phyloP scores from a whole-genome alignment of 257 asterid species.

The Avicennia marina region DNA sequence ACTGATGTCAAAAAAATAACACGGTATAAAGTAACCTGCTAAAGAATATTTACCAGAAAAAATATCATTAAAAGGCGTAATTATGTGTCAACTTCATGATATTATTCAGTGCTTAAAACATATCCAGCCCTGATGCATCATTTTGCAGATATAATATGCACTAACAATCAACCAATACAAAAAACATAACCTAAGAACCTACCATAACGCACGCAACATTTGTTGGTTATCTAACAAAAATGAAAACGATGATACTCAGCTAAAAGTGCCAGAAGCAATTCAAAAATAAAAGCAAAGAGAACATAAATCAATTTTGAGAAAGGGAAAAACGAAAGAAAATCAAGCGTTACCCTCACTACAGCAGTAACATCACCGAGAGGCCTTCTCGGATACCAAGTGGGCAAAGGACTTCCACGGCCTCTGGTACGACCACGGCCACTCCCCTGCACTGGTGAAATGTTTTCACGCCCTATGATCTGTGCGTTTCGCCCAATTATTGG shows the following conservation, averaged over 20 bases:
- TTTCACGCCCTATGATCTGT: conserved; percentile 32
- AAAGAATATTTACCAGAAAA: not conserved
- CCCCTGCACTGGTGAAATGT: conserved; percentile 30
- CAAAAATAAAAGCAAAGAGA: not conserved
- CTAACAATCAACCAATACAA: not conserved
- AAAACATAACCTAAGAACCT: not conserved
- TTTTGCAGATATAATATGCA: not conserved
- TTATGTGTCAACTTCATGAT: too few relatives aligned
- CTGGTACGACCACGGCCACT: conserved; percentile 33
- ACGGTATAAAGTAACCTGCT: too few relatives aligned
- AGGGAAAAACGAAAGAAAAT: not conserved
- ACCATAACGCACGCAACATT: not conserved
- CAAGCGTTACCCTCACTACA: conserved; percentile 25
- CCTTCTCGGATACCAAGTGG: conserved; percentile 37
- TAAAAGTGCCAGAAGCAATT: not conserved
- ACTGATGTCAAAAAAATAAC: not conserved
- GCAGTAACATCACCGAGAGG: conserved; percentile 34
- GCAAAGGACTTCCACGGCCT: conserved; percentile 33
- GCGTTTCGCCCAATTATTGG: conserved; percentile 30
- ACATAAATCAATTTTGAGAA: not conserved
- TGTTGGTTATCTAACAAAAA: not conserved
- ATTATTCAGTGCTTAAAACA: not conserved
- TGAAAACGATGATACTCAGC: not conserved
- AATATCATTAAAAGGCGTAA: not conserved
- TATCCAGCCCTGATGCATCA: not conserved